Conservation (phyloP, 2,329 filamentous ascomycete species). For the Mariannaea sp. region DNA sequence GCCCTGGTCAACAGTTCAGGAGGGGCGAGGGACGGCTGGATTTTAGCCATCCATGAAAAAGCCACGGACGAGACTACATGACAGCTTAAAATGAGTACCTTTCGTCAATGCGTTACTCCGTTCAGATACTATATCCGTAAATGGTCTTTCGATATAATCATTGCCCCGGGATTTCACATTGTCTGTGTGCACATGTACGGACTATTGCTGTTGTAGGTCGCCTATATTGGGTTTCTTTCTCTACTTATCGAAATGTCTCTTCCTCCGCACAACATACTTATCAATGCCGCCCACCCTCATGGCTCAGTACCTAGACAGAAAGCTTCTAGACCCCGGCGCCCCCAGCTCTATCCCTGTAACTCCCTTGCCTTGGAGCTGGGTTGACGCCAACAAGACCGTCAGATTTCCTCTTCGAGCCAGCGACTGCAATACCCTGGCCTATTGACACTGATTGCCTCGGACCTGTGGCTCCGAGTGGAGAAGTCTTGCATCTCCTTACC, state of each 20-base stretch:
- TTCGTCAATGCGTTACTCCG: no score
- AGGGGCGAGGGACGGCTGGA: no score
- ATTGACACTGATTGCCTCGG: slow-evolving; percentile 12
- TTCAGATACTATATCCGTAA: no score
- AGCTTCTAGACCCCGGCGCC: slow-evolving; percentile 21
- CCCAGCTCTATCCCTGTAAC: slow-evolving; percentile 17
- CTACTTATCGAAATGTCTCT: background rate
- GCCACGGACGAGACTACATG: no score
- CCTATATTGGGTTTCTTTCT: background rate
- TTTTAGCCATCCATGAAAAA: no score
- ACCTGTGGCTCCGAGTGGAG: slow-evolving; percentile 4
- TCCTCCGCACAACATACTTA: slow-evolving; percentile 6
- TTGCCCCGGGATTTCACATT: no score
- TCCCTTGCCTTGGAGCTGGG: slow-evolving; percentile 24
- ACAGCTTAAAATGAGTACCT: no score
- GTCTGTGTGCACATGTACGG: no score
- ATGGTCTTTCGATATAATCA: no score
- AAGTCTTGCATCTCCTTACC: background rate
- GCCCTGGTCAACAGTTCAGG: no score
- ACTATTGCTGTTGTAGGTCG: no score
- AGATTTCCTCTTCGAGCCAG: slow-evolving; percentile 22
- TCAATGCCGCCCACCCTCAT: slow-evolving; percentile 9
- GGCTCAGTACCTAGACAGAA: slow-evolving; percentile 22
- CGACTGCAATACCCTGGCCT: background rate
- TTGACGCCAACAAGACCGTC: slow-evolving; percentile 26